phyloP scores from a whole-genome alignment of 257 asterid genomes.

The Capsicum baccatum region DNA sequence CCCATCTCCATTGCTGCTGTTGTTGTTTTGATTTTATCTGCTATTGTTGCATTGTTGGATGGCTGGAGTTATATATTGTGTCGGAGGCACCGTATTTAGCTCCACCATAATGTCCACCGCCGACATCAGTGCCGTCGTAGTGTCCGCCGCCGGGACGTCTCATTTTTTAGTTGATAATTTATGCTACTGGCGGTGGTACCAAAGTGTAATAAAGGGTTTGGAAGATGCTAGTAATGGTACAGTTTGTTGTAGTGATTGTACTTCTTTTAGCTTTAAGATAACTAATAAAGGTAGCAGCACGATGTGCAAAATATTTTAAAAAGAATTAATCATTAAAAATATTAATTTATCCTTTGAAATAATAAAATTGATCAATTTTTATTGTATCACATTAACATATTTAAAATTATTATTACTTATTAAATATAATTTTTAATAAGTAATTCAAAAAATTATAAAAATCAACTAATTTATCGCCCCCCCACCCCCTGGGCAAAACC shows the following conservation, averaged over 20 bases:
- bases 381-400: too few relatives aligned
- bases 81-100: constrained; percentile 2
- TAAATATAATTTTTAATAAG: too few relatives aligned
- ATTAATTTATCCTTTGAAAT: too few relatives aligned
- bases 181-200: neutral
- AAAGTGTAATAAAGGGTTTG: neutral
- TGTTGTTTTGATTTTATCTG: constrained; percentile 52
- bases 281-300: too few relatives aligned
- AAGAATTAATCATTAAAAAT: too few relatives aligned
- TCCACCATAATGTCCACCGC: constrained; percentile 24
- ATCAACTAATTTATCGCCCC: too few relatives aligned
- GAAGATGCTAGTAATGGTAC: neutral
- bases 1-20: constrained; percentile 67
- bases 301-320: too few relatives aligned
- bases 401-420: too few relatives aligned
- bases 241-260: neutral
- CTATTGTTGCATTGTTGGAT: constrained; percentile 33
- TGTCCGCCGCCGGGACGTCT: constrained; percentile 26
- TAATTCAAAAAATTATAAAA: too few relatives aligned
- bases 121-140: constrained; percentile 3
- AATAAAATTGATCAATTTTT: too few relatives aligned
- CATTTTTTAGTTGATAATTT: neutral
- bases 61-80: neutral
- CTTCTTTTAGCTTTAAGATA: neutral
- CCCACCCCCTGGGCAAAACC: too few relatives aligned